Percentiles rank a stretch among this genome's conserved stretches.
Evolutionary conservation across 371 early-diverging fungal species (phyloP).

Genomic region (Mortierella sp.): DNA sequence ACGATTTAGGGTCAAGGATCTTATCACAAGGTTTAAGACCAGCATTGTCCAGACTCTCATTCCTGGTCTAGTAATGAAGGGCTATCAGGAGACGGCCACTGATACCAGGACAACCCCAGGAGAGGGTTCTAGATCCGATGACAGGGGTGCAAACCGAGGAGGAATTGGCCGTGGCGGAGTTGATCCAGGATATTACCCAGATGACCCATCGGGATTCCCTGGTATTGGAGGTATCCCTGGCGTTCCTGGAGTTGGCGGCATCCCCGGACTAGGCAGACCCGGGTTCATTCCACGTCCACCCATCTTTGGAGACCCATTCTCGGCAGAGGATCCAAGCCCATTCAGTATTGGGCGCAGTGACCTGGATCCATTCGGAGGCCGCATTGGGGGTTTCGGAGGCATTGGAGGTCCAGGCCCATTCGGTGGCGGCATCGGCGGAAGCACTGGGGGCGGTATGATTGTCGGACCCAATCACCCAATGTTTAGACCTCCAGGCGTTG

Average conservation of each 20-base stretch:
- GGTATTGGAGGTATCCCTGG: conserved; percentile 20
- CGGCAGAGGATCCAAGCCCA: conserved; percentile 41
- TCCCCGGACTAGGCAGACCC: conserved; percentile 28
- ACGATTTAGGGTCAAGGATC: conserved; percentile 65
- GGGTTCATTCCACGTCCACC: conserved; percentile 46
- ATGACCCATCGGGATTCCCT: conserved; percentile 41
- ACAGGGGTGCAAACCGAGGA: background rate
- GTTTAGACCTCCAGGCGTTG: conserved; percentile 63
- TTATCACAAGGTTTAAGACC: conserved; percentile 67
- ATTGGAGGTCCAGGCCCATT: conserved; percentile 35
- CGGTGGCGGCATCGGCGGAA: conserved; percentile 36
- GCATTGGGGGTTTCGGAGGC: conserved; percentile 31
- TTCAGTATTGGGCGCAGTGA: conserved; percentile 41
- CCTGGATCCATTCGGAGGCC: conserved; percentile 64
- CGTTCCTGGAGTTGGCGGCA: too few relatives aligned
- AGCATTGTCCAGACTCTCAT: conserved; percentile 75
- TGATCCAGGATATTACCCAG: conserved; percentile 30
- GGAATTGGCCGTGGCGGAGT: conserved; percentile 16
- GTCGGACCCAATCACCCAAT: conserved; percentile 94
- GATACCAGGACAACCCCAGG: conserved; percentile 3
- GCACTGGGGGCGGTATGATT: conserved; percentile 81
- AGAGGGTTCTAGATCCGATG: conserved; percentile 5
- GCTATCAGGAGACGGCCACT: conserved; percentile 58
- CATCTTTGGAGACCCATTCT: conserved; percentile 52
- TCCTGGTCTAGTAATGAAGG: conserved; percentile 72